These are phyloP conservation scores for Solanum etuberosum DNA, from an alignment of 257 asterid species.

Conservation along the genomic window DNA sequence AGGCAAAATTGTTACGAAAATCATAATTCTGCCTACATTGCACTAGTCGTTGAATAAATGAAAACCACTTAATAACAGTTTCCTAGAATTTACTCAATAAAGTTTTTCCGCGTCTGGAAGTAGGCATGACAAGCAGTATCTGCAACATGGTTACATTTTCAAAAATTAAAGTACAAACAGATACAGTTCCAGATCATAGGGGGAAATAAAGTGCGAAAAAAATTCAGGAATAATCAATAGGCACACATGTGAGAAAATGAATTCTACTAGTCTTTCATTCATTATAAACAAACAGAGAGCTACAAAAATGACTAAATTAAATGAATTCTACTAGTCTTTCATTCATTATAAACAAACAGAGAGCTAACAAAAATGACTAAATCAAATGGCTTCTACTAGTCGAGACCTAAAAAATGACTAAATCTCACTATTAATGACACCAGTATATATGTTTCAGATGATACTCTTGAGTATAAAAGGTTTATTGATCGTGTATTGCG, in stretches of 20 bases:
- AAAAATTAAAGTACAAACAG: not conserved
- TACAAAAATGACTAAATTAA: too few relatives aligned
- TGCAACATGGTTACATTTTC: not conserved
- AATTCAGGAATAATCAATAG: too few relatives aligned
- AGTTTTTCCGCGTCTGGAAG: not conserved
- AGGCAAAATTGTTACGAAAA: too few relatives aligned
- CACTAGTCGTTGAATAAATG: not conserved
- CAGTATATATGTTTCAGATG: not conserved
- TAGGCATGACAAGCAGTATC: not conserved
- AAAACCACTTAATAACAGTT: not conserved
- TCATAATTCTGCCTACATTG: not conserved
- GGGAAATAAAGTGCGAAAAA: too few relatives aligned
- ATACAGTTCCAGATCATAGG: not conserved
- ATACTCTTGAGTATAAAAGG: too few relatives aligned
- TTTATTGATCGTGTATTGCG: too few relatives aligned
- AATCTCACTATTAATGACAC: not conserved
- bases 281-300: too few relatives aligned
- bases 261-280: too few relatives aligned
- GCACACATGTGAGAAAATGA: too few relatives aligned
- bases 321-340: too few relatives aligned
- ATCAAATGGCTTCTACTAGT: not conserved
- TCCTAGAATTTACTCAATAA: not conserved
- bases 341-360: not conserved
- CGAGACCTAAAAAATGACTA: not conserved
- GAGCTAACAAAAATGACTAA: not conserved